Conservation (phyloP, 2,329 filamentous ascomycete species). For the Tolypocladium capitatum region DNA sequence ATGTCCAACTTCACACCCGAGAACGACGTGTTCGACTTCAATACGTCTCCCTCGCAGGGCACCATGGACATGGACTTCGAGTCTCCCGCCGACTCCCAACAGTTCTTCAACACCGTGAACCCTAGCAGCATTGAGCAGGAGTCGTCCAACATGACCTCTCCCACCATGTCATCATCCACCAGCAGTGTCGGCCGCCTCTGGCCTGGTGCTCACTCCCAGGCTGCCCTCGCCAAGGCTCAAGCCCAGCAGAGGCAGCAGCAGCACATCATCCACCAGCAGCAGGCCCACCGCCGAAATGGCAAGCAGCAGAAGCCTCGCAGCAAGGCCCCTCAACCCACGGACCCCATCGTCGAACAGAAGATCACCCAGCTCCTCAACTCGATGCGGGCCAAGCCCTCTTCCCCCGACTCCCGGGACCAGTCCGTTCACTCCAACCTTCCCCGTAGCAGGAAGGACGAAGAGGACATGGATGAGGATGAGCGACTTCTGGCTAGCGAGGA, state of each 20-base stretch:
- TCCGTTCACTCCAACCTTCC: slow-evolving; percentile 54
- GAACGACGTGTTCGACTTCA: slow-evolving; percentile 61
- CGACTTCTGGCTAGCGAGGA: slow-evolving; percentile 87
- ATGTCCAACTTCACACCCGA: slow-evolving; percentile 43
- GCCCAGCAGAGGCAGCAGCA: slow-evolving; percentile 53
- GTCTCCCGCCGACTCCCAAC: slow-evolving; percentile 36
- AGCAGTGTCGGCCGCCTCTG: slow-evolving; percentile 61
- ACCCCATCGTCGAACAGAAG: slow-evolving; percentile 76
- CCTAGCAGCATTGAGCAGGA: slow-evolving; percentile 58
- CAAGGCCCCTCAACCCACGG: slow-evolving; percentile 40
- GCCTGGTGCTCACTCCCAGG: slow-evolving; percentile 88
- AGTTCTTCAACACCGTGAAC: slow-evolving; percentile 57
- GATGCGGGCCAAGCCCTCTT: slow-evolving; percentile 63
- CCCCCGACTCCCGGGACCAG: slow-evolving; percentile 28
- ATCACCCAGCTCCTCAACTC: slow-evolving; percentile 87
- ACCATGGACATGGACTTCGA: slow-evolving; percentile 50
- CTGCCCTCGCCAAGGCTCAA: slow-evolving; percentile 61
- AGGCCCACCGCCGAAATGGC: slow-evolving; percentile 34
- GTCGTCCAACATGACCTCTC: slow-evolving; percentile 28
- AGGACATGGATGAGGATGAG: slow-evolving; percentile 98
- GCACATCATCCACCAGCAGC: slow-evolving; percentile 24
- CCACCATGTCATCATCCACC: slow-evolving; percentile 35
- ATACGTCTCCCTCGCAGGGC: slow-evolving; percentile 48
- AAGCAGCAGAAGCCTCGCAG: slow-evolving; percentile 31
- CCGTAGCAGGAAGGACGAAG: slow-evolving; percentile 79